Conservation (phyloP, 1,139 yeast genomes). For the Taphrina flavorubra region DNA sequence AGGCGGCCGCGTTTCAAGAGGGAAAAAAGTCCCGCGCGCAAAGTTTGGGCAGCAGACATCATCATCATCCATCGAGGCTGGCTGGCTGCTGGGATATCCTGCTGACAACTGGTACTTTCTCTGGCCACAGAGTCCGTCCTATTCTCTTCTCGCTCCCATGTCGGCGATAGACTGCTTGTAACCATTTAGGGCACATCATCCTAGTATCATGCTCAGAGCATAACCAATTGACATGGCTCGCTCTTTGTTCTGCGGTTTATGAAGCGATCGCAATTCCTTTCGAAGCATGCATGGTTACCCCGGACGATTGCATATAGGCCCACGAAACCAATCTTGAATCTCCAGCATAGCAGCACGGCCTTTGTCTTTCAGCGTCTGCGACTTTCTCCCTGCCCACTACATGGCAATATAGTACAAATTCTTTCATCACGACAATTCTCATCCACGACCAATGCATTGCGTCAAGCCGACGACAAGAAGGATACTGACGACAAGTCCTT, state of each 20-base stretch:
- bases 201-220: neutral
- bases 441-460: neutral
- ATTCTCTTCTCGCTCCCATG: neutral
- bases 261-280: neutral
- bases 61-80: too few species aligned
- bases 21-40: too few species aligned
- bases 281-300: conserved; percentile 6
- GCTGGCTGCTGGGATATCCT: too few species aligned
- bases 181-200: too few species aligned
- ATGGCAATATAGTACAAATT: conserved; percentile 3
- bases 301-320: neutral
- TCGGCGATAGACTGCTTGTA: too few species aligned
- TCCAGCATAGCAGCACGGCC: conserved; percentile 6
- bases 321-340: neutral
- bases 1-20: too few species aligned
- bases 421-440: neutral
- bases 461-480: neutral
- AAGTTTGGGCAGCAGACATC: too few species aligned
- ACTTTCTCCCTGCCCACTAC: neutral
- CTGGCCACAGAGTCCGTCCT: neutral
- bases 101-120: too few species aligned
- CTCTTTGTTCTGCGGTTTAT: neutral
- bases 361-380: neutral
- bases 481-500: conserved; percentile 1
- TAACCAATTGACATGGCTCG: neutral